These are phyloP conservation scores for Boletus tylopilopsis DNA, from an alignment of 768 basidiomycete genomes.

Conservation along the genomic window DNA sequence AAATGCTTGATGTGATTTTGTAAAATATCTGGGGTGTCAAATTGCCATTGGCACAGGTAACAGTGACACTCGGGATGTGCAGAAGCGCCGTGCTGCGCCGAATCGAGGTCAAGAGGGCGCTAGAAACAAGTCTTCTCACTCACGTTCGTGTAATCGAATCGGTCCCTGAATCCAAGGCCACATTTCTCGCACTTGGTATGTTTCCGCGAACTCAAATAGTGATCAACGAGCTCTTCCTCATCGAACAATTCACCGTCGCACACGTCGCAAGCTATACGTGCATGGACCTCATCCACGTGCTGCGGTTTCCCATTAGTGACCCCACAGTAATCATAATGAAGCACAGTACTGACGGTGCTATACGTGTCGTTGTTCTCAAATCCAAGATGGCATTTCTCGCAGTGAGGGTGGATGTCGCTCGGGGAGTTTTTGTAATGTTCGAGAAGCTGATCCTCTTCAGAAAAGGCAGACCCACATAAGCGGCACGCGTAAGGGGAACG, in stretches of 20 bases:
- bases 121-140: slow-evolving; percentile 3
- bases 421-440: slow-evolving; percentile 38
- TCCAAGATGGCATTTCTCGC: slow-evolving; percentile 30
- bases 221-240: slow-evolving; percentile 18
- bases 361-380: slow-evolving; percentile 32
- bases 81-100: slow-evolving; percentile 27
- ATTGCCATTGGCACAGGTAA: slow-evolving; percentile 37
- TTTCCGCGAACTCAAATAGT: slow-evolving; percentile 25
- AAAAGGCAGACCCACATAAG: slow-evolving; percentile 22
- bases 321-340: neutral
- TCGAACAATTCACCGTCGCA: slow-evolving; percentile 25
- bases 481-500: slow-evolving; percentile 24
- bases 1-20: slow-evolving; percentile 42
- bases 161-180: slow-evolving; percentile 26
- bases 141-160: slow-evolving; percentile 26
- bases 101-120: slow-evolving; percentile 11
- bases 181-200: slow-evolving; percentile 29
- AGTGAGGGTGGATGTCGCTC: slow-evolving; percentile 35
- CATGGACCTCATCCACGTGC: slow-evolving; percentile 39
- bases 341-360: slow-evolving; percentile 25
- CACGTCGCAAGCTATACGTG: slow-evolving; percentile 33
- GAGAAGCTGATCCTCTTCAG: slow-evolving; percentile 34
- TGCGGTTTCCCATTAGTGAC: slow-evolving; percentile 15
- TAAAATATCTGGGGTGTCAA: slow-evolving; percentile 34
- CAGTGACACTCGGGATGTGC: slow-evolving; percentile 34